Conservation (phyloP, 805 yeast species). For the Candida krabiensis region DNA sequence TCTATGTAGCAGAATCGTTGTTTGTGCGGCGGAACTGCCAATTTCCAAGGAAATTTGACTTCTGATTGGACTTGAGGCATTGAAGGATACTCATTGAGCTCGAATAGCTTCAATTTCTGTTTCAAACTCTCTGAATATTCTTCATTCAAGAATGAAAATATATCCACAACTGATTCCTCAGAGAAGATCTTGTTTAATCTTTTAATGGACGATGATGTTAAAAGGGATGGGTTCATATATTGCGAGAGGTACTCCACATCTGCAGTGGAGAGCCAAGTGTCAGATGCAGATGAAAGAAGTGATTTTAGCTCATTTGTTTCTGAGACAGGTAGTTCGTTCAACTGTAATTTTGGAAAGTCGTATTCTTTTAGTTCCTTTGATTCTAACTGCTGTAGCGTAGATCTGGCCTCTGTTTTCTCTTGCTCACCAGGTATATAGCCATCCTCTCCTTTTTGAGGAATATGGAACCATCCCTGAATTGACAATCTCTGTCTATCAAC, state of each 20-base stretch:
- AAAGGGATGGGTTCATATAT: constrained; percentile 56
- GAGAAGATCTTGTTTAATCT: constrained; percentile 52
- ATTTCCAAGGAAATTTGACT: constrained; percentile 75
- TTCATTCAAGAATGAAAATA: constrained; percentile 60
- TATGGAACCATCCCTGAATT: constrained; percentile 98
- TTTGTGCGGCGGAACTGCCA: constrained; percentile 93
- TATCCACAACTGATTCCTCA: constrained; percentile 68
- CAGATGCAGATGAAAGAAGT: constrained; percentile 31
- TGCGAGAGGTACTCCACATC: constrained; percentile 52
- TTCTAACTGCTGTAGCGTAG: constrained; percentile 79
- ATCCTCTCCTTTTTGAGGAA: constrained; percentile 89
- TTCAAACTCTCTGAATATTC: constrained; percentile 50
- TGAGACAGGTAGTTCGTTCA: constrained; percentile 25
- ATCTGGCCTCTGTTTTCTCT: constrained; percentile 68
- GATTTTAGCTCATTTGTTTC: constrained; percentile 30
- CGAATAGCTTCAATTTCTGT: constrained; percentile 51
- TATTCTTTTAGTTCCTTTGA: constrained; percentile 72
- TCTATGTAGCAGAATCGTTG: constrained; percentile 84
- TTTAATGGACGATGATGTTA: constrained; percentile 39
- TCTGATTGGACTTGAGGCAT: constrained; percentile 60
- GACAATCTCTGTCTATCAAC: constrained; percentile 89
- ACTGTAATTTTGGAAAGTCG: constrained; percentile 71
- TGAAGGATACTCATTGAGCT: constrained; percentile 51
- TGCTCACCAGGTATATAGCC: constrained; percentile 85
- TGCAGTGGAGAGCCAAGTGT: constrained; percentile 5